phyloP scores from a whole-genome alignment of 2,329 filamentous ascomycete species.

The Aspergillus tubingensis region DNA sequence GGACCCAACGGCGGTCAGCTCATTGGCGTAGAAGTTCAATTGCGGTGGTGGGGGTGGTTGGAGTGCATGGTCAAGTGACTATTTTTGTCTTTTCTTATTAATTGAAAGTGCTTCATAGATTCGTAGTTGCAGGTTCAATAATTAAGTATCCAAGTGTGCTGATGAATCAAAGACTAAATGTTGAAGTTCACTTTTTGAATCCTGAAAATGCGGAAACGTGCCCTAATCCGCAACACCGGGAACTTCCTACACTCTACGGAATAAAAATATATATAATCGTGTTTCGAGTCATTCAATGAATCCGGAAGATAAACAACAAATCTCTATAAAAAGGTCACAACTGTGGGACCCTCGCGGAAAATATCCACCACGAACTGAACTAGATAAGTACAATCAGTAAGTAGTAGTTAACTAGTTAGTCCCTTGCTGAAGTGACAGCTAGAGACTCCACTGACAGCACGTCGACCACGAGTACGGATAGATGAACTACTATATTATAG shows the following conservation, averaged over 20 bases:
- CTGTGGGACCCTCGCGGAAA: too few relatives aligned
- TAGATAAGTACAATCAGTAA: background rate
- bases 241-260: too few relatives aligned
- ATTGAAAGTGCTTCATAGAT: background rate
- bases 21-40: background rate
- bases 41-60: background rate
- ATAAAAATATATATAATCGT: too few relatives aligned
- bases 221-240: background rate
- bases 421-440: background rate
- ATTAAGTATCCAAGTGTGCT: background rate
- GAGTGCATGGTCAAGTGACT: background rate
- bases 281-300: too few relatives aligned
- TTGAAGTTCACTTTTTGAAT: too few relatives aligned
- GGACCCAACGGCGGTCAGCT: conserved; percentile 26
- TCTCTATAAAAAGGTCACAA: too few relatives aligned
- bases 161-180: too few relatives aligned
- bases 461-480: background rate
- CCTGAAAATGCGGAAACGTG: background rate
- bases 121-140: background rate
- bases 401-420: background rate
- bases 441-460: background rate
- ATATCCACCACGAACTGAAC: background rate
- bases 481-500: background rate
- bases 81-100: background rate
- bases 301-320: too few relatives aligned